Base-by-base conservation (phyloP, 2,329 filamentous ascomycete species). In the Didymella pinodella region DNA sequence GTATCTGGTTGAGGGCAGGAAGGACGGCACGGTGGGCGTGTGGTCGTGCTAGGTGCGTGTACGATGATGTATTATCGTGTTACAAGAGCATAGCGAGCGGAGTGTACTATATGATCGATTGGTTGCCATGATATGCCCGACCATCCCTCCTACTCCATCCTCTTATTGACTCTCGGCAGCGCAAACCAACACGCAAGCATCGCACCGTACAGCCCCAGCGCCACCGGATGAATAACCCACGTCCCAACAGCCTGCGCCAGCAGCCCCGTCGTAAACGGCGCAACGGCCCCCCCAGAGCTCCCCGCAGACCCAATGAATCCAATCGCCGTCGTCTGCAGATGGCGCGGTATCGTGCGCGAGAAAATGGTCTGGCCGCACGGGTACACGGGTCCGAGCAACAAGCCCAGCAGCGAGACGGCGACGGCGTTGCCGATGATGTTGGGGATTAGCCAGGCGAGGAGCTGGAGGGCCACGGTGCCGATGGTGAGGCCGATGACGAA, bases 1-100 rank as follows among this genome's bases (percentile, higher is more conserved):
- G 0, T 99, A 97, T 79, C 82, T 98, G 74, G 86, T 96, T 2
- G 95, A 98, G 78, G 95, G 95, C 36, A 86, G 95, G 65, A 88
- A 86, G 69, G 92, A 97, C 74, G 95, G 95, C 54, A 86, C 90
- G 53, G 88, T 99, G 29, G 95, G 93, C 38, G 90, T 96, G 49
- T 99, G 95, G 95, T 77, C 76, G 8, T 78, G 76, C 56, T 78
- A 65, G 63, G 36, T 18, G n/a, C 1, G 18, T 38, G 4, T 38
- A 22, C 3, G 16, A 38, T 18, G 8, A 32, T 53, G 43, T 34
- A 16, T 18, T 41, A 41, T n/a, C 32, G 62, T 63, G 58, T 63
- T 54, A 60, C 55, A 60, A 47, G 54, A 40, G 55, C 55, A 53
- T 48, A 54, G 60, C 56, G 47, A 55, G 54, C 48, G 44, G 38